These are phyloP conservation scores for Xylaria sp. DNA, from an alignment of 2,329 filamentous ascomycete genomes.

Conservation along the genomic window DNA sequence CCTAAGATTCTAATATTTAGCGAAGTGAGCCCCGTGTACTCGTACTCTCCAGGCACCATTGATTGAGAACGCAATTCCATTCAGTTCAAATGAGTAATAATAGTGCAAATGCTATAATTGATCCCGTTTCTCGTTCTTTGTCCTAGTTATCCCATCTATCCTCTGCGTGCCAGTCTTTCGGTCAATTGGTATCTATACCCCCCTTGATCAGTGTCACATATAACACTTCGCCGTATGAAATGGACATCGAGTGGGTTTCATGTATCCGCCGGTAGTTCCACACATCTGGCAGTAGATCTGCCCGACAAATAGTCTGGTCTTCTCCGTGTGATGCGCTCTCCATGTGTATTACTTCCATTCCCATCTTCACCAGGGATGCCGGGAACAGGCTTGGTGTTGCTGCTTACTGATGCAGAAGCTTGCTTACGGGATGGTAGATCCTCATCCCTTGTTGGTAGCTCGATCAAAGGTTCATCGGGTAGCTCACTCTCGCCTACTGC, in stretches of 20 bases:
- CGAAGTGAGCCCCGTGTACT: too few species aligned
- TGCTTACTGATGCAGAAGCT: neutral
- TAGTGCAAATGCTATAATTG: too few species aligned
- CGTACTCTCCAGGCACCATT: too few species aligned
- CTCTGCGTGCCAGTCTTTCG: too few species aligned
- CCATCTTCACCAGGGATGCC: neutral
- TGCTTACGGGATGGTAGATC: neutral
- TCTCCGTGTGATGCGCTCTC: neutral
- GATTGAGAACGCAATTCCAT: too few species aligned
- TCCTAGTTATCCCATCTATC: too few species aligned
- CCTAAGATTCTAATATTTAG: too few species aligned
- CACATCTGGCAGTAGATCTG: neutral
- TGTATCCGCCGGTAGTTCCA: neutral
- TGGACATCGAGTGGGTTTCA: too few species aligned
- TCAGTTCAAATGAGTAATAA: too few species aligned
- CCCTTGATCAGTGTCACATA: neutral
- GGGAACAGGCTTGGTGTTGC: neutral
- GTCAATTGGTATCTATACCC: too few species aligned
- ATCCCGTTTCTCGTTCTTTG: too few species aligned
- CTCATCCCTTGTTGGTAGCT: neutral
- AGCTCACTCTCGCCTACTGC: neutral
- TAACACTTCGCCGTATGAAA: too few species aligned
- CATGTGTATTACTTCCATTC: neutral
- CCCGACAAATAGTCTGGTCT: neutral
- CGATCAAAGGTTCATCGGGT: neutral